Evolutionary conservation across 345 rosid genomes (phyloP), one percentile per base, ranked within the genome.

Genomic region (Aquilaria sinensis): DNA sequence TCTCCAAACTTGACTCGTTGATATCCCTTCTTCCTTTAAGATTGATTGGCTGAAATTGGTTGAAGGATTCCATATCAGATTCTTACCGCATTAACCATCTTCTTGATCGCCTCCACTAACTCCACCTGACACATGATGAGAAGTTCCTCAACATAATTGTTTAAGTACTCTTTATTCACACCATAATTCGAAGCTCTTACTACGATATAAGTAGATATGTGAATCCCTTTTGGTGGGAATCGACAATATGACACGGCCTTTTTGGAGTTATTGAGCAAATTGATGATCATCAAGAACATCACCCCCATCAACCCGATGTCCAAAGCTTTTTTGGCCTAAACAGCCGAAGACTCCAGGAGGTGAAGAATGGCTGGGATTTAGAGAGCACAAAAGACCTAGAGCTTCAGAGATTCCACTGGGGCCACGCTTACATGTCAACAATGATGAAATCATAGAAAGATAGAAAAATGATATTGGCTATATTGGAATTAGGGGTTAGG

Each of bases 91-190:
- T 16, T 16, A 16, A 16, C 89, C 0, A 78, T 80, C 29, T 73
- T 88, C 60, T 82, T 73, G 41, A 85, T 97, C 6, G 74, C 94
- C 5, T 86, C 92, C 45, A 49, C 83, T 52, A 83, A 77, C 70
- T 93, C 98, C 65, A 90, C 94, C 86, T 93, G 97, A 62, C 97
- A 90, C 97, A 93, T 85, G 37, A 93, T 83, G 60, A 93, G 67
- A 31, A 88, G 57, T 60, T 86, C 96, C 23, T 86, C 88, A 31
- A 64, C 81, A 78, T 86, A 84, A 66, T 83, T 77, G 63, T 75
- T 66, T 68, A 90, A 55, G 73, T 90, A 90, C 54, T 91, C 97
- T 61, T 84, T 96, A 32, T 93, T 85, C 66, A 88, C 79, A 30
- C 98, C 94, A 65, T 90, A 93, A 29, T 74, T 71, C 0, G 98